Evolutionary conservation across 176 grass and related monocot genomes (phyloP).

Genomic region (Poa pratensis): DNA sequence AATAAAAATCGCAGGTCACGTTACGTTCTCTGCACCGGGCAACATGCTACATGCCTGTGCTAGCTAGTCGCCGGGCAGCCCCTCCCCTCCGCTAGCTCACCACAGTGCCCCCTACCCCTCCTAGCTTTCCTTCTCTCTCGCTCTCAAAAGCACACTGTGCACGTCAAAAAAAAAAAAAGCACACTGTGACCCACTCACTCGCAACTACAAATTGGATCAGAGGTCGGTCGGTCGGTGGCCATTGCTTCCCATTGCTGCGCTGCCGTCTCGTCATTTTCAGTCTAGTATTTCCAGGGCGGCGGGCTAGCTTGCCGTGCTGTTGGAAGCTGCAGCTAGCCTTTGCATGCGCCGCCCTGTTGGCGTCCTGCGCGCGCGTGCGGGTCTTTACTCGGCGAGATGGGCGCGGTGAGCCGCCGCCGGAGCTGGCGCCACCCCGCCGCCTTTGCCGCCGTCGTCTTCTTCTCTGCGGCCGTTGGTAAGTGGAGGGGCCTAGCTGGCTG

Average conservation of each 20-base stretch:
- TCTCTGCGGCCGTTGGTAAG: slow-evolving; percentile 41
- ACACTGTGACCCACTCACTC: background rate
- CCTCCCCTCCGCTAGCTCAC: slow-evolving; percentile 3
- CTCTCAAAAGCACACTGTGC: background rate
- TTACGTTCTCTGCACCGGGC: background rate
- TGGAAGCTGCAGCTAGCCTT: background rate
- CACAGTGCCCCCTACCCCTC: background rate
- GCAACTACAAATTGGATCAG: background rate
- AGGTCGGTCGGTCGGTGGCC: background rate
- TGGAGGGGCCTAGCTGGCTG: background rate
- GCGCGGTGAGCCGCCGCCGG: slow-evolving; percentile 14
- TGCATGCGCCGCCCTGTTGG: background rate
- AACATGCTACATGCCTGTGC: background rate
- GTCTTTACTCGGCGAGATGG: background rate
- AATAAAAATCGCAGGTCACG: slow-evolving; percentile 29
- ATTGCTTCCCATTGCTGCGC: background rate
- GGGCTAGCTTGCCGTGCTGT: background rate
- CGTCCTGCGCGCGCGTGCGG: background rate
- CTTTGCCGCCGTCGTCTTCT: background rate
- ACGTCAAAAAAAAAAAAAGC: too few species aligned
- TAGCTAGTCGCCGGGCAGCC: background rate
- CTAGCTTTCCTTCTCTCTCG: background rate
- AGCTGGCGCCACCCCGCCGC: background rate
- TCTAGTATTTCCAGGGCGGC: background rate
- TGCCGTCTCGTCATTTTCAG: background rate